phyloP scores from a whole-genome alignment of 2,329 filamentous ascomycete species.

The Fusarium papillatum region DNA sequence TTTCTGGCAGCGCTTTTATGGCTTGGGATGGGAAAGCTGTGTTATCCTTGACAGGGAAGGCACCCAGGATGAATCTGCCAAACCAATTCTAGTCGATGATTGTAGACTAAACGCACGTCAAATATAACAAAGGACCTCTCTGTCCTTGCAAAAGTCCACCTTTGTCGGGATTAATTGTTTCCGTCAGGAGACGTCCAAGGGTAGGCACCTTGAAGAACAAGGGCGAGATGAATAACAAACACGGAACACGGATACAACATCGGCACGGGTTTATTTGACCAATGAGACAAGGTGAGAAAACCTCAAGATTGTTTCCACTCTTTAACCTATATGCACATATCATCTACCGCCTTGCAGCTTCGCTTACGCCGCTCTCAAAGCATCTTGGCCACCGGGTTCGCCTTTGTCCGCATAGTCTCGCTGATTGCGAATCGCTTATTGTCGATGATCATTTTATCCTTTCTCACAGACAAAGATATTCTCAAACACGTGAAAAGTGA shows the following conservation, averaged over 20 bases:
- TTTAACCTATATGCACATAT: background rate
- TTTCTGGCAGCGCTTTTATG: no score
- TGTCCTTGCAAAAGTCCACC: background rate
- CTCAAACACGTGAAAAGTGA: background rate
- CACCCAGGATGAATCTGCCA: background rate
- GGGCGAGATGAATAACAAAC: background rate
- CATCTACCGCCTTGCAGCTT: background rate
- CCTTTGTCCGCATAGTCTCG: background rate
- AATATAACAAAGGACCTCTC: background rate
- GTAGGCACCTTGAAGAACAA: background rate
- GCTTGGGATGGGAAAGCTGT: background rate
- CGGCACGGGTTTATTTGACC: background rate
- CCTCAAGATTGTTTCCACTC: accelerated
- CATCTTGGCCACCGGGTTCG: background rate
- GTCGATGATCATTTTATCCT: background rate
- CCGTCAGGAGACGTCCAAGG: background rate
- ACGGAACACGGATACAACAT: background rate
- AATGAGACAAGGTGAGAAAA: background rate
- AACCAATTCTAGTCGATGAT: background rate
- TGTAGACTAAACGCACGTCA: accelerated
- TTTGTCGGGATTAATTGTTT: background rate
- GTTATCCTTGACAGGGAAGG: background rate
- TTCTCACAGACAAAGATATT: accelerated
- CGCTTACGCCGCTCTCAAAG: background rate
- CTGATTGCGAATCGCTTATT: background rate